Evolutionary conservation across 2,329 filamentous ascomycete species (phyloP), one percentile per base, ranked within the genome.

Genomic region (Mariannaea sp.): DNA sequence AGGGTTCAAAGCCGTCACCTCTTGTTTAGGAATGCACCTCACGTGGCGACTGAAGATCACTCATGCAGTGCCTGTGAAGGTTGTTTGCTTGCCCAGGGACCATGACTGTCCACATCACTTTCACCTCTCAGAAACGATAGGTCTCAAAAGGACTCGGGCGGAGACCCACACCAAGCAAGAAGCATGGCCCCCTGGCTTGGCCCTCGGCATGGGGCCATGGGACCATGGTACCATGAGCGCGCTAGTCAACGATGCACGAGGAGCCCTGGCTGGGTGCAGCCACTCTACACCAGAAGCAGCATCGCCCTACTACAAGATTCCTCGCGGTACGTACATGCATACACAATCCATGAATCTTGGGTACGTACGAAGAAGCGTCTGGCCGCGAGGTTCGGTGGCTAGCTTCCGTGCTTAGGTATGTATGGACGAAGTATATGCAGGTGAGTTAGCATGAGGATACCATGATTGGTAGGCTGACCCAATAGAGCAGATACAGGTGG

Each of bases 11-110:
- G 45, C 47, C 36, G 42, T 59, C 49, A 51, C 40, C 46, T 55
- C 43, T 53, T 41, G 40, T n/a, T n/a, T n/a, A n/a, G 48, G 60
- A 59, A 59, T 55, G 55, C 33, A 52, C 55, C 63, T 70, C 67
- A 70, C 67, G 67, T 69, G 67, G 67, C 63, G 66, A 59, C 65
- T 66, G 67, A 70, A 69, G 67, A 69, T 69, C 67, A 66, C 67
- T 65, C 67, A 67, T 69, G 64, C 58, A 61, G 57, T 64, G 45
- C 57, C 56, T 47, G 49, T 50, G 41, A 53, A 56, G 60, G 61
- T 51, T 48, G 64, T 46, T 60, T 60, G 64, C 53, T 57, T 46
- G 46, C 53, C 57, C 26, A 26, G 50, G n/a, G 50, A 16, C 44
- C 52, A 35, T 38, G 49, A 14, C 43, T 22, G 19, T 9, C 43